These are phyloP conservation scores for Leccinum aurantiacum DNA, from an alignment of 768 basidiomycete genomes.

Conservation along the genomic window DNA sequence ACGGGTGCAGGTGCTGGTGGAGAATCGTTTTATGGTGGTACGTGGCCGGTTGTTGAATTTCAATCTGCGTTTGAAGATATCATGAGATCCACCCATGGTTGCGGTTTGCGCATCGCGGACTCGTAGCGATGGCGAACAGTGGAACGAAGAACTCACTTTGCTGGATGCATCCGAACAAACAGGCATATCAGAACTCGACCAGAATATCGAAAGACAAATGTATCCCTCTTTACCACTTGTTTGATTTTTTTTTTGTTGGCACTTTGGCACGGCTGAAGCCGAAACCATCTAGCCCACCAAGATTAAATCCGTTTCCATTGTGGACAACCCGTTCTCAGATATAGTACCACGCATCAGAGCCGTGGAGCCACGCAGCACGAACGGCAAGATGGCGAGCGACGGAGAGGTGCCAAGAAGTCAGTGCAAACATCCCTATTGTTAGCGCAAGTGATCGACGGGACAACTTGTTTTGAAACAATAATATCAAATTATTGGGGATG, in stretches of 20 bases:
- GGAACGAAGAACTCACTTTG: conserved; percentile 67
- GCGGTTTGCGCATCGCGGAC: conserved; percentile 84
- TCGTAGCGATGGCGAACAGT: conserved; percentile 93
- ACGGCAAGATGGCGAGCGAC: conserved; percentile 69
- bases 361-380: conserved; percentile 73
- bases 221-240: conserved; percentile 8
- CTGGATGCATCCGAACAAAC: background rate
- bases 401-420: conserved; percentile 87
- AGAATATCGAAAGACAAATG: conserved; percentile 31
- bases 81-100: conserved; percentile 88
- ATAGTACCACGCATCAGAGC: conserved; percentile 94
- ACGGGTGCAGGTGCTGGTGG: conserved; percentile 91
- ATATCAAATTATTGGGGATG: conserved; percentile 66
- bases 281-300: conserved; percentile 73
- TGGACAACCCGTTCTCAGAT: conserved; percentile 94
- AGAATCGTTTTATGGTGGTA: conserved; percentile 93
- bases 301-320: conserved; percentile 78
- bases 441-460: background rate
- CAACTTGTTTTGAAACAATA: conserved; percentile 44
- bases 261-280: background rate
- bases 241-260: too few relatives aligned
- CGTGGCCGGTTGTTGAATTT: conserved; percentile 11
- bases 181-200: conserved; percentile 33
- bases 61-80: conserved; percentile 62
- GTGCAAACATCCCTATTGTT: conserved; percentile 21